These are phyloP conservation scores for Schwanniomyces polymorphus DNA, from an alignment of 805 yeast genomes.

Conservation along the genomic window DNA sequence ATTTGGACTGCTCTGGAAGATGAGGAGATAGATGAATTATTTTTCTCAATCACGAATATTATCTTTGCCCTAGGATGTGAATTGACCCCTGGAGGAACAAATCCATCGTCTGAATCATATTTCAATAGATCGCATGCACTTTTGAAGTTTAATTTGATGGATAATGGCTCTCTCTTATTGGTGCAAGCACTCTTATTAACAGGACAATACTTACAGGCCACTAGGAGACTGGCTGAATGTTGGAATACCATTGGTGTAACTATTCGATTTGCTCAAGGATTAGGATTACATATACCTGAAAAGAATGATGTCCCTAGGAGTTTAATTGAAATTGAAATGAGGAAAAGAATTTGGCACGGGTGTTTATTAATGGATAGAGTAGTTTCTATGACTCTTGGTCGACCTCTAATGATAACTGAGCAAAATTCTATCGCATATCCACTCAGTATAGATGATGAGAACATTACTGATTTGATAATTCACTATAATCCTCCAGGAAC, in stretches of 20 bases:
- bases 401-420: conserved; percentile 20
- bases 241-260: conserved; percentile 13
- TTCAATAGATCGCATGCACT: conserved; percentile 18
- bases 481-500: conserved; percentile 2
- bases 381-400: conserved; percentile 22
- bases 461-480: conserved; percentile 11
- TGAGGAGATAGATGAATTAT: conserved; percentile 13
- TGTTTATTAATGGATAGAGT: conserved; percentile 22
- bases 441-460: conserved; percentile 15
- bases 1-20: conserved; percentile 11
- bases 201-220: conserved; percentile 23
- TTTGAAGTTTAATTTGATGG: conserved; percentile 17
- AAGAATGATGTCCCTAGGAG: conserved; percentile 4
- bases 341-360: conserved; percentile 24
- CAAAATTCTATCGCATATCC: conserved; percentile 13
- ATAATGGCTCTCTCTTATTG: conserved; percentile 17
- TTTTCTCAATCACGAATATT: conserved; percentile 19
- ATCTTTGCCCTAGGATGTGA: conserved; percentile 22
- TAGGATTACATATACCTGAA: conserved; percentile 10
- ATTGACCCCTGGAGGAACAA: conserved; percentile 6
- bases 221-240: conserved; percentile 19
- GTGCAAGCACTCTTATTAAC: conserved; percentile 21
- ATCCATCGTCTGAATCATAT: conserved; percentile 12
- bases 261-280: conserved; percentile 11
- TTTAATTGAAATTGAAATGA: conserved; percentile 16